phyloP scores from a whole-genome alignment of 129 eudicot species.

The Arctium lappa region DNA sequence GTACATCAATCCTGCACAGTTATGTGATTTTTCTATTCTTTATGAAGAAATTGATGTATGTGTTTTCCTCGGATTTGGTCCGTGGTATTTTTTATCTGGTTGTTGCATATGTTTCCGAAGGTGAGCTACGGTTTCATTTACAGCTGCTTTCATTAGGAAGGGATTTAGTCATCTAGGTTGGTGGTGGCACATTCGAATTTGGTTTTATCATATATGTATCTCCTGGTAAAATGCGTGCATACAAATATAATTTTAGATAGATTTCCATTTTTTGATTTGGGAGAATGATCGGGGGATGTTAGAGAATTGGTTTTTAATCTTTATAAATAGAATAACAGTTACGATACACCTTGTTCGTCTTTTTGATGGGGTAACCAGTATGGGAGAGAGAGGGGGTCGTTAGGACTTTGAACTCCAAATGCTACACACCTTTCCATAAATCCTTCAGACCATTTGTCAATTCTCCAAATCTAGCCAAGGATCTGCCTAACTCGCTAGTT shows the following conservation, averaged over 20 bases:
- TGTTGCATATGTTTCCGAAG: not conserved
- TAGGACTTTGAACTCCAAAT: too few species aligned
- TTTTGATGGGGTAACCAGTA: not conserved
- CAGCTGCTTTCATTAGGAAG: not conserved
- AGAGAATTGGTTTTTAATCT: not conserved
- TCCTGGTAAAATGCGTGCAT: not conserved
- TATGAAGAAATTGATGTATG: constrained; percentile 10
- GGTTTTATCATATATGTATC: not conserved
- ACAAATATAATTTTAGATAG: not conserved
- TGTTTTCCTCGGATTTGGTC: not conserved
- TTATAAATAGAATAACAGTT: not conserved
- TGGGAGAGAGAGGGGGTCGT: not conserved
- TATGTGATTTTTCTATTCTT: not conserved
- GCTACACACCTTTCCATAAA: too few species aligned
- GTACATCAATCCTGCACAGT: not conserved
- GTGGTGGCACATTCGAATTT: not conserved
- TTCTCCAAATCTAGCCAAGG: too few species aligned
- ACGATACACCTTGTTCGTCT: too few species aligned
- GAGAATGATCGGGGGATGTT: not conserved
- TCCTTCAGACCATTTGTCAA: too few species aligned
- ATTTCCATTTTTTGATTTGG: not conserved
- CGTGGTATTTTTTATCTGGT: not conserved
- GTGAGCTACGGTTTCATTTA: not conserved
- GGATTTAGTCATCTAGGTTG: not conserved
- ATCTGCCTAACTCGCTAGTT: too few species aligned